Conservation (phyloP, 192 early-diverging fungal genomes). For the Coemansia sp. region DNA sequence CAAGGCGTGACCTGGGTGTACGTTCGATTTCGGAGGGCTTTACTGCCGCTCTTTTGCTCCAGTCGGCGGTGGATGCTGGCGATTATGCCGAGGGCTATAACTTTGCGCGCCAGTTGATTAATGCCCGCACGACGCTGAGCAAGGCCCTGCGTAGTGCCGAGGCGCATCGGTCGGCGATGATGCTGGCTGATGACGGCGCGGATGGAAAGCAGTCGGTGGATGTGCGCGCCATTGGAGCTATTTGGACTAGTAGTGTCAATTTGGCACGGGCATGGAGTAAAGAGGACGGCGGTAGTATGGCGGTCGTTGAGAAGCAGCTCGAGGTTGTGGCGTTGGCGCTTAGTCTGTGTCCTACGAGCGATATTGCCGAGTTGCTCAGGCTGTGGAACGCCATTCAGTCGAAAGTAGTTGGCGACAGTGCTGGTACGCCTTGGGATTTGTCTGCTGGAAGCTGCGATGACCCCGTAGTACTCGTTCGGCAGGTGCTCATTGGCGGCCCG, state of each 20-base stretch:
- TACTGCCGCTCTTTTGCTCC: conserved; percentile 24
- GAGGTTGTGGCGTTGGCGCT: conserved; percentile 32
- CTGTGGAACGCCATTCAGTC: conserved; percentile 17
- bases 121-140: conserved; percentile 12
- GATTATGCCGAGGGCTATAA: conserved; percentile 16
- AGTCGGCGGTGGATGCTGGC: conserved; percentile 7
- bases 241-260: conserved; percentile 17
- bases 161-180: conserved; percentile 8
- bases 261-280: conserved; percentile 8
- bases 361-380: conserved; percentile 24
- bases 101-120: conserved; percentile 28
- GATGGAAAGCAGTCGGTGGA: conserved; percentile 10
- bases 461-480: background rate
- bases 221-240: conserved; percentile 23
- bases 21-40: conserved; percentile 18
- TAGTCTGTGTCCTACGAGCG: conserved; percentile 26
- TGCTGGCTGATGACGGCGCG: conserved; percentile 5
- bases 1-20: conserved; percentile 20
- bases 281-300: background rate
- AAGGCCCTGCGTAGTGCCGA: conserved; percentile 10
- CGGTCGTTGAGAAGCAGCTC: conserved; percentile 6
- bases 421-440: background rate
- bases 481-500: background rate
- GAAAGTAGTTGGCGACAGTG: background rate
- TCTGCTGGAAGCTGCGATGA: background rate